Base-by-base conservation (phyloP, 768 basidiomycete genomes). In the Pleurotus salmoneostramineus region DNA sequence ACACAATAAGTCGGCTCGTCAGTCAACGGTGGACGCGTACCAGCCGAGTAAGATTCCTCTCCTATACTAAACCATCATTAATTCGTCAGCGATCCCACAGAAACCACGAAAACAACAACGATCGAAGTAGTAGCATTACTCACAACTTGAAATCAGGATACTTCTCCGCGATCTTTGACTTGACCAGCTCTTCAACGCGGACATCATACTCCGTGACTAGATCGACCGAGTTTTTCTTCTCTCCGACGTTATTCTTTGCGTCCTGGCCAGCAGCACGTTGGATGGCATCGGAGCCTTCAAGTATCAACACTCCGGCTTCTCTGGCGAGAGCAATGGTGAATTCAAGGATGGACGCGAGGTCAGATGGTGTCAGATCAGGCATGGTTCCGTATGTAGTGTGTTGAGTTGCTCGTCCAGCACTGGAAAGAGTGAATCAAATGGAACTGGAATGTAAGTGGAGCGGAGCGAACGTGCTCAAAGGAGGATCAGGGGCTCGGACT, bases 191-290 rank as follows among this genome's bases (percentile, higher is more conserved):
- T 71, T 97, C 95, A 8, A 97, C 95, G 46, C 80, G 84, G 14
- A 95, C 88, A 70, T 98, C 95, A 65, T 92, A 97, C 72, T 95
- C 90, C 0, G 95, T 98, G 27, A 98, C 95, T 34, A 98, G 77
- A 73, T 97, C 95, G 17, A 95, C 93, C 2, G 93, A 83, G 67
- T 95, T 97, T 74, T 92, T 93, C 82, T 97, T 98, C 76, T 91
- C 88, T 35, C 59, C 61, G 32, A 60, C 35, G 61, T 81, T 82
- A 36, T 90, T 76, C 64, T 80, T 76, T 0, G 80, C 75, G 14
- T 81, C 75, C 50, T 73, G 70, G 7, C 70, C 69, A 0, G 76
- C 67, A 2, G 69, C 76, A 10, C 72, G 75, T 66, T 81, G 85
- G 67, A 92, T 94, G 56, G 80, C 93, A 60, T 81, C 80, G 17